Evolutionary conservation across 108 stramenopile genomes (phyloP).

Genomic region (Aurantiochytrium sp.): DNA sequence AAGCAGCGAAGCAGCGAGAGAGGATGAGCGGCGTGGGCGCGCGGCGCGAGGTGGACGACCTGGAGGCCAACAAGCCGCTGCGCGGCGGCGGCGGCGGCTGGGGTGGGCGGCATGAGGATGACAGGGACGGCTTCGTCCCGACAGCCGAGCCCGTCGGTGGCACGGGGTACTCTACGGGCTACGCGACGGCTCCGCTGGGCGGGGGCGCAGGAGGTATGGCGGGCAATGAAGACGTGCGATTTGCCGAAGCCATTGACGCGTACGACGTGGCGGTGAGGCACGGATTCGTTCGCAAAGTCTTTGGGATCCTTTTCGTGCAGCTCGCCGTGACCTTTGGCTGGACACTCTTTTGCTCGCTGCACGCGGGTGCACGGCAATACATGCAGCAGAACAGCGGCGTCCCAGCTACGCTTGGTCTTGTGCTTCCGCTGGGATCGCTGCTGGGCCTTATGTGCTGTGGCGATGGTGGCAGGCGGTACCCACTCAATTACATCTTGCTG

Average conservation of each 20-base stretch:
- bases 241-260: not conserved
- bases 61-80: not conserved
- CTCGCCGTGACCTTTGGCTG: conserved; percentile 9
- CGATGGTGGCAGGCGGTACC: not conserved
- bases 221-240: not conserved
- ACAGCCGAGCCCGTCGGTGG: not conserved
- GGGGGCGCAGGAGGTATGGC: not conserved
- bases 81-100: not conserved
- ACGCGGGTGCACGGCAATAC: not conserved
- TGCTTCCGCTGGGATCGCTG: not conserved
- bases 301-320: not conserved
- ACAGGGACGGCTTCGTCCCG: not conserved
- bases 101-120: too few species aligned
- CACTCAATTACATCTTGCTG: not conserved
- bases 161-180: not conserved
- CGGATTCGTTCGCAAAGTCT: not conserved
- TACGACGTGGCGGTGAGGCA: not conserved
- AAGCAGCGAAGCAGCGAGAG: too few species aligned
- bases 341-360: not conserved
- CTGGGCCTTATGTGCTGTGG: not conserved
- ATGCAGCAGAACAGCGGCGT: not conserved
- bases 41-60: not conserved
- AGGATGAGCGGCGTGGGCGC: not conserved
- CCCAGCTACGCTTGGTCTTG: not conserved
- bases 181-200: not conserved